Evolutionary conservation across 2,329 filamentous ascomycete species (phyloP), one percentile per base, ranked within the genome.

Genomic region (Trichoderma aggressivum): DNA sequence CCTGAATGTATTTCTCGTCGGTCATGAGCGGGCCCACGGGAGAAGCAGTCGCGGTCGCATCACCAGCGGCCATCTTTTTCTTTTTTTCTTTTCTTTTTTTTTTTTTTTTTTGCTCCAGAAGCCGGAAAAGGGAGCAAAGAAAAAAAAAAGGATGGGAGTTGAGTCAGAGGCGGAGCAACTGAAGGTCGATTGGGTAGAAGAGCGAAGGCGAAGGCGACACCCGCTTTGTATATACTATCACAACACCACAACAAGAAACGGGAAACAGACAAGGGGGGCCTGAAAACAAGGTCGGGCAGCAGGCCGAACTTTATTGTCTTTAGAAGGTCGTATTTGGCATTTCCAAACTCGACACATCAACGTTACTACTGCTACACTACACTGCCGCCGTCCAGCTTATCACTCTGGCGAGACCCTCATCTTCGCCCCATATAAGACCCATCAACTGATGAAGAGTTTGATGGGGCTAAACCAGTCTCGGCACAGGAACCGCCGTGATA

Each of bases 1-100:
- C 73, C 30, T 73, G 74, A 28, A 75, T 74, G 39, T 75, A 73
- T 75, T 79, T 80, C 73, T 79, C 77, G 74, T 76, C 75, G 43
- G 65, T 72, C 43, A 77, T 61, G 32, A 67, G 63, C 32, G 67
- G 68, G 7, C 63, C 60, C 69, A 55, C 65, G 60, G 70, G 55
- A 62, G 60, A 6, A 32, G 59, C 30, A n/a, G 56, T 61, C 28
- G 21, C 34, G 18, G 61, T 64, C 61, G 70, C 71, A 60, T 72
- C 71, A 60, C 71, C 72, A 28, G 70, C 53, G 36, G 70, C 72
- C 68, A 58, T 70, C 70, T 56, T 56, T 18, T 34, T 69, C 32
- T 56, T 18, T 34, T 66, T 64, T 43, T 3, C 36, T 7, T 39
- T 6, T 61, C n/a, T n/a, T n/a, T 69, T 36, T 56, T 18, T 34